These are phyloP conservation scores for Paraurostyla sp. DNA, from an alignment of 73 alveolate genomes.

Conservation along the genomic window DNA sequence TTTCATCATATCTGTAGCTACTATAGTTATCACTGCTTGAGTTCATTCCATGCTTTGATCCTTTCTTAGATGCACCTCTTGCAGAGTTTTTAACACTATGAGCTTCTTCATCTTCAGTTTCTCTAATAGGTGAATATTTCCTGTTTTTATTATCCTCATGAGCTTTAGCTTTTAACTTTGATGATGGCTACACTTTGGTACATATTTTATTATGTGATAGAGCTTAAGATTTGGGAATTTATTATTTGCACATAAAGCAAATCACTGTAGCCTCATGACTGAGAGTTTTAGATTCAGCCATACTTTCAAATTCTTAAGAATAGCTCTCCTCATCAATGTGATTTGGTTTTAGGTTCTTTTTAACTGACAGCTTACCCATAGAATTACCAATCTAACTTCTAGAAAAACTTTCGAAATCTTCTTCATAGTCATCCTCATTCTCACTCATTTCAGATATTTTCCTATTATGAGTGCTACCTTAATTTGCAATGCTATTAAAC, in stretches of 20 bases:
- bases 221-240: constrained; percentile 42
- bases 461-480: background rate
- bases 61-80: background rate
- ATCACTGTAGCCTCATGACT: constrained; percentile 40
- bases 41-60: background rate
- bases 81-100: constrained; percentile 8
- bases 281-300: constrained; percentile 21
- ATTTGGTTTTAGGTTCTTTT: constrained; percentile 1
- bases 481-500: background rate
- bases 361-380: constrained; percentile 1
- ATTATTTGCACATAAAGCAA: constrained; percentile 46
- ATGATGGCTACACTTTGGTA: constrained; percentile 1
- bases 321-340: constrained; percentile 9
- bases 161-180: background rate
- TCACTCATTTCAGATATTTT: background rate
- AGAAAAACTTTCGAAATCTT: constrained; percentile 54
- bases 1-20: constrained; percentile 28
- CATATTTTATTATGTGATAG: constrained; percentile 8
- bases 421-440: constrained; percentile 39
- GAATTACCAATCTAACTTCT: constrained; percentile 25
- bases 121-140: constrained; percentile 51
- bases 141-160: background rate
- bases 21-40: constrained; percentile 17
- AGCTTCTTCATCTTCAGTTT: constrained; percentile 41
- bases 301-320: constrained; percentile 54